These are phyloP conservation scores for Quercus parvula DNA, from an alignment of 306 rosid genomes.

Conservation along the genomic window DNA sequence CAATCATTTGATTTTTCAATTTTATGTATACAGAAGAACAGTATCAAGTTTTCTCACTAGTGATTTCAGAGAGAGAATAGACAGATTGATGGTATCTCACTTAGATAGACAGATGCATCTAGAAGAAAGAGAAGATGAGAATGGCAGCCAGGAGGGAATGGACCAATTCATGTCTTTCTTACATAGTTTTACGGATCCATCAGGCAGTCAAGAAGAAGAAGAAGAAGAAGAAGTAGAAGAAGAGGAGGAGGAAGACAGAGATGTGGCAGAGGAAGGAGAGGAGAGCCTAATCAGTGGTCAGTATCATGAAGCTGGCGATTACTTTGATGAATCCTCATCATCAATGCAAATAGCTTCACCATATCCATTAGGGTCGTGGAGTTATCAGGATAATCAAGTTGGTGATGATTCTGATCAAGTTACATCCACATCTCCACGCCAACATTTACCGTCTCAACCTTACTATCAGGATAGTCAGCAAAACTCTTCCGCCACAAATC, in stretches of 20 bases:
- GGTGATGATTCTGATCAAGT: slow-evolving; percentile 54
- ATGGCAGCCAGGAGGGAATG: slow-evolving; percentile 27
- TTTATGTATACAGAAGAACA: slow-evolving; percentile 51
- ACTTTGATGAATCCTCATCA: slow-evolving; percentile 48
- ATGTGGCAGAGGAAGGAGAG: slow-evolving; percentile 3
- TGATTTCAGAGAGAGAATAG: slow-evolving; percentile 64
- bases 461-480: slow-evolving; percentile 17
- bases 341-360: slow-evolving; percentile 36
- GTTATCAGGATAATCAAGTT: slow-evolving; percentile 59
- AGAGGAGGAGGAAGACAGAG: slow-evolving; percentile 24
- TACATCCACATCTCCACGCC: slow-evolving; percentile 43
- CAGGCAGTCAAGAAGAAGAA: slow-evolving; percentile 16
- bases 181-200: slow-evolving; percentile 19
- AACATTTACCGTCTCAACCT: slow-evolving; percentile 36
- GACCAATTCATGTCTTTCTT: slow-evolving; percentile 24
- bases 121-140: slow-evolving; percentile 26
- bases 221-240: slow-evolving; percentile 23
- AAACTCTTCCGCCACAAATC: slow-evolving; percentile 36
- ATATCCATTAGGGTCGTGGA: slow-evolving; percentile 54
- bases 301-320: slow-evolving; percentile 42
- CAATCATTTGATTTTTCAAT: slow-evolving; percentile 11
- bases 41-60: slow-evolving; percentile 77
- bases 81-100: slow-evolving; percentile 63
- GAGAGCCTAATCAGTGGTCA: slow-evolving; percentile 35
- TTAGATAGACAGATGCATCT: slow-evolving; percentile 42